Percentiles rank a stretch among this genome's conserved stretches.
phyloP scores from a whole-genome alignment of 257 asterid species.

The Primulina tabacum region DNA sequence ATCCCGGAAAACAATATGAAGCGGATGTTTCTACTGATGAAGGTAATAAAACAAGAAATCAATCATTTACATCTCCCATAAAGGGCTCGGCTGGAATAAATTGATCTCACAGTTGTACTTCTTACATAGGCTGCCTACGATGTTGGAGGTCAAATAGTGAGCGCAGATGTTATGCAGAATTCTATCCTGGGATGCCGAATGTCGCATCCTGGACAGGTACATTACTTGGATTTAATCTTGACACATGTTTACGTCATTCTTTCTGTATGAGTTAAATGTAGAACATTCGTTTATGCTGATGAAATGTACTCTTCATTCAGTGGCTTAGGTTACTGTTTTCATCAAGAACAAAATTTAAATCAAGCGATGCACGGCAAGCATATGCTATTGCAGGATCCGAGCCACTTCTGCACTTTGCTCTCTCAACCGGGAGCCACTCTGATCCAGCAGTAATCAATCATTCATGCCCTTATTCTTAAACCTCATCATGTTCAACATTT shows the following conservation, averaged over 20 bases:
- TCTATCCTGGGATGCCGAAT: slow-evolving; percentile 81
- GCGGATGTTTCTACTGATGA: slow-evolving; percentile 75
- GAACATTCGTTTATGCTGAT: slow-evolving; percentile 28
- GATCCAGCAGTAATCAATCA: slow-evolving; percentile 79
- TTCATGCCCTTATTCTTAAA: not conserved
- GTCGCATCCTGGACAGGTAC: slow-evolving; percentile 91
- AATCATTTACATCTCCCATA: not conserved
- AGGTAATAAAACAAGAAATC: slow-evolving; percentile 46
- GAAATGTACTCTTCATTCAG: slow-evolving; percentile 43
- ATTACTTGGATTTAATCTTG: not conserved
- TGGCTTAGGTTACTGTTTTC: slow-evolving; percentile 84
- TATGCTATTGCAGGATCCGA: slow-evolving; percentile 67
- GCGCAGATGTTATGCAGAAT: slow-evolving; percentile 85
- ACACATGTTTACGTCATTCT: not conserved
- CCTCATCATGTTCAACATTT: not conserved
- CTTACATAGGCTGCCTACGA: slow-evolving; percentile 85
- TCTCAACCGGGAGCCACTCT: slow-evolving; percentile 84
- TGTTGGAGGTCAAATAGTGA: slow-evolving; percentile 83
- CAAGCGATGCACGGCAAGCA: slow-evolving; percentile 72
- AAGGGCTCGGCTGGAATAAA: not conserved
- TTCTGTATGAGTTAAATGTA: not conserved
- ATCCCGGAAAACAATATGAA: slow-evolving; percentile 85
- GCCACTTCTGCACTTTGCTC: slow-evolving; percentile 93
- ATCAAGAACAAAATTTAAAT: slow-evolving; percentile 71
- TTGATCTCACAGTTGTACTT: slow-evolving; percentile 27